Evolutionary conservation across 2,329 filamentous ascomycete genomes (phyloP).

Genomic region (Aspergillus persii): DNA sequence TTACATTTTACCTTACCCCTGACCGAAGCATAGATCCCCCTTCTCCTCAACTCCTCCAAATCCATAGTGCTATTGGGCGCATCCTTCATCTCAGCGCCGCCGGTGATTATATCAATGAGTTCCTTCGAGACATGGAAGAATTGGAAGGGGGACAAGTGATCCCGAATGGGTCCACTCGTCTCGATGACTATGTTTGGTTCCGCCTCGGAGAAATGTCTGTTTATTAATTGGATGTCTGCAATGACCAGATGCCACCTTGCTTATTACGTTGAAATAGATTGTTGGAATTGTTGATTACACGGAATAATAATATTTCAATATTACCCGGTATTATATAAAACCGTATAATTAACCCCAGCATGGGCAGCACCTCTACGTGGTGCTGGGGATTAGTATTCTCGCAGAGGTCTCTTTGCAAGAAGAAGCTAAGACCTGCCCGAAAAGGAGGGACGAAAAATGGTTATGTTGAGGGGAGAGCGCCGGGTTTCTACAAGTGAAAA

Average conservation of each 20-base stretch:
- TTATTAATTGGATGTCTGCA: not conserved
- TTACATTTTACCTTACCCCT: conserved; percentile 8
- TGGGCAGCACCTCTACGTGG: too few species aligned
- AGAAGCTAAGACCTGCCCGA: too few species aligned
- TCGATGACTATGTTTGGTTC: conserved; percentile 9
- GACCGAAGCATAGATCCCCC: conserved; percentile 31
- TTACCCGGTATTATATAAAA: too few species aligned
- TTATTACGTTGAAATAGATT: not conserved
- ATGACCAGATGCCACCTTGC: not conserved
- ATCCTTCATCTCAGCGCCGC: conserved; percentile 22
- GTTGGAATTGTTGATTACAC: not conserved
- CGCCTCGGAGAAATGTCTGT: conserved; percentile 3
- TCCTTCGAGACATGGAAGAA: conserved; percentile 19
- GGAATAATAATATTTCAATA: not conserved
- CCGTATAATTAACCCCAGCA: too few species aligned
- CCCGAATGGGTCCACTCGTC: conserved; percentile 3
- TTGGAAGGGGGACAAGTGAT: not conserved
- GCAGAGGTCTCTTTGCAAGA: too few species aligned
- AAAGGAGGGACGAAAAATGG: too few species aligned
- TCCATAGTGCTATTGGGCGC: conserved; percentile 25
- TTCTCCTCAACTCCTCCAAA: conserved; percentile 22
- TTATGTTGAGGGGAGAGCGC: too few species aligned
- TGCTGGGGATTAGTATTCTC: too few species aligned
- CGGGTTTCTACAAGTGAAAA: too few species aligned
- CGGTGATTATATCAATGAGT: conserved; percentile 21